phyloP scores from a whole-genome alignment of 2,329 filamentous ascomycete genomes.

The Penicillium polonicum region DNA sequence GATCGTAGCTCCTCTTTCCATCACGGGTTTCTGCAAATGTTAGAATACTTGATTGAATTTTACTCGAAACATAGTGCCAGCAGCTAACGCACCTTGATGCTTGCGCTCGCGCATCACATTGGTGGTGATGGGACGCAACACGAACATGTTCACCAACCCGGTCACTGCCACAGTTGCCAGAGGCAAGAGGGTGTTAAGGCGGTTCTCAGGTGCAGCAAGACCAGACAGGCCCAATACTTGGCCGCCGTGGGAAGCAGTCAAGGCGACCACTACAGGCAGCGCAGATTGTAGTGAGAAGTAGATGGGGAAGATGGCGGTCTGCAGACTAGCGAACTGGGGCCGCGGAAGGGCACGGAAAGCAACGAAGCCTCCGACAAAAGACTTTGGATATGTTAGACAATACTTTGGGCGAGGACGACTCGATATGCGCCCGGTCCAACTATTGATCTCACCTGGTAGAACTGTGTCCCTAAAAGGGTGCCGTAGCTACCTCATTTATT shows the following conservation, averaged over 20 bases:
- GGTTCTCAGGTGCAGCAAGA: slow-evolving; percentile 55
- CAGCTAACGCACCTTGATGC: slow-evolving; percentile 65
- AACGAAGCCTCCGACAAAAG: slow-evolving; percentile 71
- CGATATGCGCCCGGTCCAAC: neutral
- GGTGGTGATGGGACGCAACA: slow-evolving; percentile 73
- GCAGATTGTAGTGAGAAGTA: slow-evolving; percentile 85
- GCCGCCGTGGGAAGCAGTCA: slow-evolving; percentile 72
- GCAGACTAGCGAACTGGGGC: slow-evolving; percentile 76
- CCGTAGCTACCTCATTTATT: slow-evolving; percentile 64
- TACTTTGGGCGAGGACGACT: neutral
- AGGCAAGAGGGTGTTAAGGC: slow-evolving; percentile 65
- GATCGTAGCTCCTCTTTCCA: slow-evolving; percentile 81
- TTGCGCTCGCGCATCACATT: slow-evolving; percentile 72
- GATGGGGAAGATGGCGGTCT: slow-evolving; percentile 72
- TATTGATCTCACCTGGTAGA: slow-evolving; percentile 68
- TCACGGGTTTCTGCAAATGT: slow-evolving; percentile 71
- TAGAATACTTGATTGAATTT: slow-evolving; percentile 1
- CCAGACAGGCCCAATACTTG: slow-evolving; percentile 29
- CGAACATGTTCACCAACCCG: slow-evolving; percentile 66
- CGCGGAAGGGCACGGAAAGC: slow-evolving; percentile 75
- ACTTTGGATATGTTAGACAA: slow-evolving; percentile 47
- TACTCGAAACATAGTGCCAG: slow-evolving; percentile 1
- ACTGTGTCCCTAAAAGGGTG: slow-evolving; percentile 77
- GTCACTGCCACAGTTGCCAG: slow-evolving; percentile 69
- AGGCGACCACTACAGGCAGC: slow-evolving; percentile 68